Base-by-base conservation (phyloP, 176 grass and related monocot species). In the Avena eriantha region DNA sequence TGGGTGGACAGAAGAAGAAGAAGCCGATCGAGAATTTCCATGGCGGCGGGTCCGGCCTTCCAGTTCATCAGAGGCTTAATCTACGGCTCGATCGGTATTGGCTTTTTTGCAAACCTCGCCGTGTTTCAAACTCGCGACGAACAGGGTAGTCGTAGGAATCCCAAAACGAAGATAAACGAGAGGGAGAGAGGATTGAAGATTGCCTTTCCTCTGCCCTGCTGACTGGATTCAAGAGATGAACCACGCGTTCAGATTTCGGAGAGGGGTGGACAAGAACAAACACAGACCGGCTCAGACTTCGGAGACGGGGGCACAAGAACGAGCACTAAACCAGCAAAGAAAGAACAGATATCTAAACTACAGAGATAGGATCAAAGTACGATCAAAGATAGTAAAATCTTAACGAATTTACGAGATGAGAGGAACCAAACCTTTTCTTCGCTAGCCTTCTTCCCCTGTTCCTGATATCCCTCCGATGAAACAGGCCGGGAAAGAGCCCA, bases 371-470 rank as follows among this genome's bases (percentile, higher is more conserved):
- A 33, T 54, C 1, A 22, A n/a, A n/a, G n/a, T 2, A 9, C 3
- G 22, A 56, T 23, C 49, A 36, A 23, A 58, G 36, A 59, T 9
- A 65, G 4, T 41, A 10, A n/a, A 26, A 61, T 80, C 82, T 24
- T 82, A 81, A 36, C 31, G 29, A n/a, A 36, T 3, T 15, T 18
- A 76, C 8, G 2, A 51, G 79, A 67, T 23, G 75, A 66, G 66
- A 65, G 35, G 16, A 75, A 69, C 72, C 64, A 79, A 79, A 90
- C 84, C 67, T 69, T 61, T 34, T 47, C 77, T 86, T 50, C 6
- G 31, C 58, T 60, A 10, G 43, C 69, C 58, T 87, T 53, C 58
- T 84, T 53, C 69, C 60, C 74, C 84, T 19, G 7, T 0, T 39
- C 10, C 13, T 35, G 54, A 22, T 57, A 7, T 26, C 73, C 41